Percentiles rank a stretch among this genome's conserved stretches.
These are phyloP conservation scores for Cytospora piceae DNA, from an alignment of 2,329 filamentous ascomycete species.

Conservation along the genomic window DNA sequence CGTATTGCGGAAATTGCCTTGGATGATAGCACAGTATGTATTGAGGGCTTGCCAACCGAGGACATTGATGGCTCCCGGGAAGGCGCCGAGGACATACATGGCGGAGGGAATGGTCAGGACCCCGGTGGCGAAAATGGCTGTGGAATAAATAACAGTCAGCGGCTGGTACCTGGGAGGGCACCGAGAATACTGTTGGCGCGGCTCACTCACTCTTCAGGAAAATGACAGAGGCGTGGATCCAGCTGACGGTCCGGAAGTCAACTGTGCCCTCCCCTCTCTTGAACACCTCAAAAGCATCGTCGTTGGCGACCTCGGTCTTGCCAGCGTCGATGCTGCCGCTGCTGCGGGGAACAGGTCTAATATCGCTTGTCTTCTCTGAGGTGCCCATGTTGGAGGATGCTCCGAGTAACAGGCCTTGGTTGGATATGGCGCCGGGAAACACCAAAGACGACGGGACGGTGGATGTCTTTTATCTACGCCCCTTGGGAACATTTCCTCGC, in stretches of 20 bases:
- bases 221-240: slow-evolving; percentile 55
- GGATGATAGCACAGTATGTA: slow-evolving; percentile 34
- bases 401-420: not conserved
- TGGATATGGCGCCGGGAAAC: not conserved
- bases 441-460: not conserved
- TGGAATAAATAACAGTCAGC: not conserved
- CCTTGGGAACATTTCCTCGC: no score
- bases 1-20: slow-evolving; percentile 34
- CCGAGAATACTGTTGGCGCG: not conserved
- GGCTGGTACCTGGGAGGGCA: not conserved
- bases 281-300: slow-evolving; percentile 49
- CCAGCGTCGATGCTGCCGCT: slow-evolving; percentile 29
- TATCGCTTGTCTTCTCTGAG: slow-evolving; percentile 9
- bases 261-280: slow-evolving; percentile 50
- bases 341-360: slow-evolving; percentile 19
- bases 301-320: slow-evolving; percentile 28
- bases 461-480: not conserved
- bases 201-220: slow-evolving; percentile 49
- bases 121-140: slow-evolving; percentile 37
- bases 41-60: slow-evolving; percentile 37
- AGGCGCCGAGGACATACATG: slow-evolving; percentile 35
- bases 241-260: slow-evolving; percentile 57
- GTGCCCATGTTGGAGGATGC: not conserved
- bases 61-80: slow-evolving; percentile 35
- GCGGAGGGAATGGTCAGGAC: slow-evolving; percentile 37